Base-by-base conservation (phyloP, 768 basidiomycete species). In the Trametes villosa region DNA sequence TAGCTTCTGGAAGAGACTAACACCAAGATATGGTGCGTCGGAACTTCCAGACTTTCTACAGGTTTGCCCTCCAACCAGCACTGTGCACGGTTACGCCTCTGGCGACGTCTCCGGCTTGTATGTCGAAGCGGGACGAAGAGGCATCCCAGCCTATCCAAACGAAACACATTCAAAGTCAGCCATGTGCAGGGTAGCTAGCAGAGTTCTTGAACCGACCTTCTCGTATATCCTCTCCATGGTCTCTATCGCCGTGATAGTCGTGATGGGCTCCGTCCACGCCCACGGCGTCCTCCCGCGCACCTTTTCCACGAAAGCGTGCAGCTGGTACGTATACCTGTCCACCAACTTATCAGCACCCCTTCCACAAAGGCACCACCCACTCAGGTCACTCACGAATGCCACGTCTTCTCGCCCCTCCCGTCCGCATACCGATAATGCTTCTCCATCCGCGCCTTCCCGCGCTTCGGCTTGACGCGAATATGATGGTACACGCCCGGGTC, bases 291-390 rank as follows among this genome's bases (percentile, higher is more conserved):
- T 73, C 0, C 80, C 81, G 41, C 77, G 73, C 0, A 86, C 58
- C 62, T 76, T 74, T 67, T 85, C 81, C 9, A 85, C 80, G 42
- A 87, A 80, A 15, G 82, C 83, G 69, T 84, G 82, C 34, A 86
- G 72, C 69, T 85, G 83, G 65, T 81, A 83, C 26, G 82, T 77
- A 68, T 83, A 85, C 50, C 75, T 76, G 31, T 3, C 9, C 24
- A 26, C 50, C 13, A 38, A n/a, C 9, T 26, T 3, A 26, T 44
- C n/a, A 44, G 42, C n/a, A 11, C 36, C 13, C 18, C 15, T n/a
- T 9, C 2, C n/a, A 1, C 18, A 4, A 49, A 1, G 15, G 27
- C 1, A 3, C n/a, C n/a, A n/a, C n/a, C n/a, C n/a, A 3, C 29
- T 17, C 9, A n/a, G n/a, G n/a, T 9, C 53, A 69, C 67, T 41